These are phyloP conservation scores for Citrus unshiu DNA, from an alignment of 345 rosid genomes.

Conservation along the genomic window DNA sequence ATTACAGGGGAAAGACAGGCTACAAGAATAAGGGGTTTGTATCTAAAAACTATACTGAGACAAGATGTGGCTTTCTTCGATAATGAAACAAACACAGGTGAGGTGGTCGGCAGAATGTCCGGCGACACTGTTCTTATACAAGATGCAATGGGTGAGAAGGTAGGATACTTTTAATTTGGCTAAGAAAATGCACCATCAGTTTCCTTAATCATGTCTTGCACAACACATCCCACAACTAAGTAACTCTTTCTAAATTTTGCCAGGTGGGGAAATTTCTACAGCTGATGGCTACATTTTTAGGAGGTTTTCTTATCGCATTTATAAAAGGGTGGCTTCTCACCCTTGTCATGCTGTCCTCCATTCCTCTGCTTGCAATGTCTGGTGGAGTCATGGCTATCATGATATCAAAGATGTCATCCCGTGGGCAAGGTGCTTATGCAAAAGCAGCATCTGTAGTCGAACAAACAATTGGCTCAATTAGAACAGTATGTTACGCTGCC, in stretches of 20 bases:
- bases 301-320: constrained; percentile 76
- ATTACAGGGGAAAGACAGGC: constrained; percentile 89
- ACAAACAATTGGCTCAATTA: constrained; percentile 74
- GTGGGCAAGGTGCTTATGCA: constrained; percentile 67
- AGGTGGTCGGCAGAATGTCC: constrained; percentile 94
- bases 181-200: not conserved
- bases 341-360: constrained; percentile 59
- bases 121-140: constrained; percentile 93
- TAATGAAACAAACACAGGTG: constrained; percentile 76
- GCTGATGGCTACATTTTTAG: constrained; percentile 66
- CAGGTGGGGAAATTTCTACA: constrained; percentile 91
- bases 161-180: constrained; percentile 10
- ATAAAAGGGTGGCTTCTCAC: constrained; percentile 85
- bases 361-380: constrained; percentile 64
- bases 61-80: constrained; percentile 86
- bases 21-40: constrained; percentile 59
- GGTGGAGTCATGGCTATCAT: constrained; percentile 53
- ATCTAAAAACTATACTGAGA: constrained; percentile 70
- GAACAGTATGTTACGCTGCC: constrained; percentile 49
- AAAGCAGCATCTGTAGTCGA: constrained; percentile 72
- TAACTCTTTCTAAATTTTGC: not conserved
- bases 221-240: not conserved
- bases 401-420: constrained; percentile 58
- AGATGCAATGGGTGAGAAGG: constrained; percentile 98
- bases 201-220: not conserved